phyloP scores from a whole-genome alignment of 1,284 basidiomycete species.

The Ganoderma leucocontextum region DNA sequence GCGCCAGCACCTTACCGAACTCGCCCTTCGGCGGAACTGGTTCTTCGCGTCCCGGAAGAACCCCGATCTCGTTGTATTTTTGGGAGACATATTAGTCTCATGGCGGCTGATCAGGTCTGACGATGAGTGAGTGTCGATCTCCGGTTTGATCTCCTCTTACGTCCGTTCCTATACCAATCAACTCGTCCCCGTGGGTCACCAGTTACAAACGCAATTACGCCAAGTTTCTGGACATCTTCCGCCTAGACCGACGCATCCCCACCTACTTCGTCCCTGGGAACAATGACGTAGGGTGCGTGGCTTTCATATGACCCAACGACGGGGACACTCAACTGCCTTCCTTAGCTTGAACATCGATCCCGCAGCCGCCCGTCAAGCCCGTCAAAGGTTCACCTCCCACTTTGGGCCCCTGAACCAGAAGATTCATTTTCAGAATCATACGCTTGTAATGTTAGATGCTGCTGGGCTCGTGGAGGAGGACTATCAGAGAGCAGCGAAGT shows the following conservation, averaged over 20 bases:
- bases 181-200: slow-evolving; percentile 29
- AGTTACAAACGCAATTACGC: slow-evolving; percentile 70
- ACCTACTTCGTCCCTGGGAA: slow-evolving; percentile 86
- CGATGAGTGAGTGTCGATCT: slow-evolving; percentile 58
- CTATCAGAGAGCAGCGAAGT: slow-evolving; percentile 66
- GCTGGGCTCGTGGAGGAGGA: slow-evolving; percentile 85
- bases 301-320: background rate
- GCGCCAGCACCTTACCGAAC: slow-evolving; percentile 65
- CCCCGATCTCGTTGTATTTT: slow-evolving; percentile 80
- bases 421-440: slow-evolving; percentile 72
- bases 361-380: slow-evolving; percentile 30
- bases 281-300: slow-evolving; percentile 78
- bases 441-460: slow-evolving; percentile 78
- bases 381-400: slow-evolving; percentile 69
- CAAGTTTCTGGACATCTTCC: slow-evolving; percentile 73
- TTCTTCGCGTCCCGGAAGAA: slow-evolving; percentile 63
- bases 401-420: slow-evolving; percentile 70
- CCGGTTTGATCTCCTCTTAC: slow-evolving; percentile 6
- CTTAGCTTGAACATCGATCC: slow-evolving; percentile 36
- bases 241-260: slow-evolving; percentile 48
- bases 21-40: slow-evolving; percentile 83
- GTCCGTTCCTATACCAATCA: slow-evolving; percentile 25
- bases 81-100: slow-evolving; percentile 82
- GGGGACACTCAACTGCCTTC: background rate
- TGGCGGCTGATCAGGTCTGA: slow-evolving; percentile 68